Base-by-base conservation (phyloP, 2,329 filamentous ascomycete genomes). In the Diplodia intermedia region DNA sequence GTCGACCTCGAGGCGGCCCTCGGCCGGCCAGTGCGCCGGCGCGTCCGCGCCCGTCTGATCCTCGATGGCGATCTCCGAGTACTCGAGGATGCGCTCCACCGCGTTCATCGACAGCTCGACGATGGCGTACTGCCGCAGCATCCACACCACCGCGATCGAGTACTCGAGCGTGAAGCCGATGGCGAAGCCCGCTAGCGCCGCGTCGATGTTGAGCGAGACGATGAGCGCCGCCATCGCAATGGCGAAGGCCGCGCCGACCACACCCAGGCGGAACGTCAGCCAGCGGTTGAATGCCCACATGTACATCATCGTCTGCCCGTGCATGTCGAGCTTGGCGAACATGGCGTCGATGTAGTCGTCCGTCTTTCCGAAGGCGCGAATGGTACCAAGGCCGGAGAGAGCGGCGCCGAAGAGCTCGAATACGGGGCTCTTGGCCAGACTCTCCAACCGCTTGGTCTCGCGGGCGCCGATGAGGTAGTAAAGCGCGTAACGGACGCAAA, bases 341-440 rank as follows among this genome's bases (percentile, higher is more conserved):
- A 94, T 93, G 23, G 56, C 60, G 23, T 62, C 62, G 23, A 70
- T 72, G 91, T 93, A 94, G 0, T 84, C 83, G 23, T 87, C 82
- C 0, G 83, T 81, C 80, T 92, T 93, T 71, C 88, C 88, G 71
- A 91, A 94, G 0, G 90, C 90, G 14, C 92, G 87, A 65, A 95
- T 92, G 0, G 91, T 94, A 1, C 87, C 83, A 20, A 95, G 86
- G 5, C 92, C 92, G 0, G 86, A 85, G 11, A 94, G 84, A 0
- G 90, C 87, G 1, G 90, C 88, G 12, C 89, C 89, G 73, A 94
- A 94, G 70, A 92, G 88, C 76, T 94, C 91, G 72, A 93, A 94
- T 0, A 94, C 88, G 0, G 92, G 92, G 0, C 89, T 91, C 77
- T 93, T 94, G 67, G 88, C 86, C 3, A 86, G 92, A 71, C 89